Percentiles rank a stretch among this genome's conserved stretches.
phyloP scores from a whole-genome alignment of 495 filamentous ascomycete genomes.

The Penicillium goetzii region DNA sequence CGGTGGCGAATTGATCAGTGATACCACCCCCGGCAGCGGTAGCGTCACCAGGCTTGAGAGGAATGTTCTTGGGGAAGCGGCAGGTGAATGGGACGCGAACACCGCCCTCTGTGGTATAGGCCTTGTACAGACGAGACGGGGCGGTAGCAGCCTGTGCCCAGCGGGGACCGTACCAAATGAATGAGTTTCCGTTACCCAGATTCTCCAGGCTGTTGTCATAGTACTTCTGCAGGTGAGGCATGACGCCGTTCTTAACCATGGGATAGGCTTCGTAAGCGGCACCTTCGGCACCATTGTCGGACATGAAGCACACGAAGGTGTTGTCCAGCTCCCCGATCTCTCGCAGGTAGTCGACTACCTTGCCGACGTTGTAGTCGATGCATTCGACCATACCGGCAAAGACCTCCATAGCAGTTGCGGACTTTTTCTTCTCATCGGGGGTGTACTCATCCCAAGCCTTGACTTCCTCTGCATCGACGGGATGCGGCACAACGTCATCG shows the following conservation, averaged over 20 bases:
- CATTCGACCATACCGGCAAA: slow-evolving; percentile 68
- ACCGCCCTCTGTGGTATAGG: slow-evolving; percentile 65
- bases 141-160: slow-evolving; percentile 69
- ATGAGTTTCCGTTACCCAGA: slow-evolving; percentile 61
- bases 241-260: slow-evolving; percentile 54
- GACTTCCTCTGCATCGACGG: slow-evolving; percentile 57
- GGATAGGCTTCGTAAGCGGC: slow-evolving; percentile 64
- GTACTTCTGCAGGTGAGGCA: slow-evolving; percentile 60
- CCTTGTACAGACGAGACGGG: slow-evolving; percentile 63
- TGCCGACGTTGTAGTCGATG: slow-evolving; percentile 64
- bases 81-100: slow-evolving; percentile 62
- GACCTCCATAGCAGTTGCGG: slow-evolving; percentile 61
- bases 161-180: slow-evolving; percentile 68
- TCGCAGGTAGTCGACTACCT: slow-evolving; percentile 58
- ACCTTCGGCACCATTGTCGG: slow-evolving; percentile 68
- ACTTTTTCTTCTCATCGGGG: slow-evolving; percentile 53
- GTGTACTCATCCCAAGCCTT: slow-evolving; percentile 57
- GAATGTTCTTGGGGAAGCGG: slow-evolving; percentile 45
- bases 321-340: slow-evolving; percentile 64
- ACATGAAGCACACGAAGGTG: slow-evolving; percentile 67
- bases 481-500: slow-evolving; percentile 54
- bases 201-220: slow-evolving; percentile 66
- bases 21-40: slow-evolving; percentile 41
- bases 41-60: slow-evolving; percentile 25
- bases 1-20: slow-evolving; percentile 60